Evolutionary conservation across 1,139 yeast species (phyloP).

Genomic region (Keqinozyma sinolaborantium): DNA sequence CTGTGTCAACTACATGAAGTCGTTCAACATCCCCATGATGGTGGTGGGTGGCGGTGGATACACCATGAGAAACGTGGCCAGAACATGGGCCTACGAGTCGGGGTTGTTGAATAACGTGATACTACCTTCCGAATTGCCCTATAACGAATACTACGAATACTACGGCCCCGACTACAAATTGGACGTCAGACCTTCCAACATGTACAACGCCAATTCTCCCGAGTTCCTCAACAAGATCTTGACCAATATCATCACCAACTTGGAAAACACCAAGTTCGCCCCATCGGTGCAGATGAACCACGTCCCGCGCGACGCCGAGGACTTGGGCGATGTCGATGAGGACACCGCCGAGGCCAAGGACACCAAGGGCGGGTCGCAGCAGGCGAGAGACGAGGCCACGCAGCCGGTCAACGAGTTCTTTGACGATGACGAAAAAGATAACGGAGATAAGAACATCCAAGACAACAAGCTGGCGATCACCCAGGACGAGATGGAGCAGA

Average conservation of each 20-base stretch:
- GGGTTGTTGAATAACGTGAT: constrained; percentile 80
- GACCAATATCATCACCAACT: constrained; percentile 70
- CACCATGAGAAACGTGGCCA: constrained; percentile 93
- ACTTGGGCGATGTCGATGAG: constrained; percentile 78
- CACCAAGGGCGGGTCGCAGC: constrained; percentile 87
- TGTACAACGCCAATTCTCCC: constrained; percentile 94
- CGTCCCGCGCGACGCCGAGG: constrained; percentile 85
- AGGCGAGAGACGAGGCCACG: constrained; percentile 71
- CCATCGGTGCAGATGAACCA: constrained; percentile 93
- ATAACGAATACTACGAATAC: constrained; percentile 94
- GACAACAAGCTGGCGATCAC: constrained; percentile 18
- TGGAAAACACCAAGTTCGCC: constrained; percentile 88
- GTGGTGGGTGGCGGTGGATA: constrained; percentile 98
- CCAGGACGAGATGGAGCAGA: constrained; percentile 38
- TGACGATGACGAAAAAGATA: constrained; percentile 56
- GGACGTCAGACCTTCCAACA: constrained; percentile 92
- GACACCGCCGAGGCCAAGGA: constrained; percentile 73
- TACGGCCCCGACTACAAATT: constrained; percentile 94
- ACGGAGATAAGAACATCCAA: constrained; percentile 33
- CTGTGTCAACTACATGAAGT: constrained; percentile 81
- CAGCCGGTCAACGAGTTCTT: constrained; percentile 68
- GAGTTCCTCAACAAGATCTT: constrained; percentile 87
- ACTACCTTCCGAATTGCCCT: constrained; percentile 82
- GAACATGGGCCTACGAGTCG: constrained; percentile 95
- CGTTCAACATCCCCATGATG: constrained; percentile 84